phyloP scores from a whole-genome alignment of 768 basidiomycete genomes.

The Boletus edulis region DNA sequence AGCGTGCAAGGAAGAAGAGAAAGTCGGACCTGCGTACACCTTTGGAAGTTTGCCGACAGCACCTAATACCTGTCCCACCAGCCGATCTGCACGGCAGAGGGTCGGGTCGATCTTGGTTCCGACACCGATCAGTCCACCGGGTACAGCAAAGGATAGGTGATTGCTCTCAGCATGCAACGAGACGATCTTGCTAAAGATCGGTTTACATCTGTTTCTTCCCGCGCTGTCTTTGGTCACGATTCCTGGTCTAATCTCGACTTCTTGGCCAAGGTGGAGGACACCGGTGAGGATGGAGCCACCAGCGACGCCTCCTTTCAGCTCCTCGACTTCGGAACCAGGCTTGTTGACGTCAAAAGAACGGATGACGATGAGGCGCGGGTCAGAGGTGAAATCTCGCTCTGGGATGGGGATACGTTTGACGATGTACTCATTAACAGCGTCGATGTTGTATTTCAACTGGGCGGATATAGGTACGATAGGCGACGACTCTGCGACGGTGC shows the following conservation, averaged over 20 bases:
- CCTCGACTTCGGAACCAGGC: slow-evolving; percentile 95
- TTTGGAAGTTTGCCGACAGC: slow-evolving; percentile 92
- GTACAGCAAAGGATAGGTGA: slow-evolving; percentile 90
- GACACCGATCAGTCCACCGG: slow-evolving; percentile 97
- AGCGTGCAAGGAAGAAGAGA: neutral
- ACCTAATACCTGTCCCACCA: slow-evolving; percentile 95
- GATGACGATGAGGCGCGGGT: slow-evolving; percentile 95
- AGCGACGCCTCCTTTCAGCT: slow-evolving; percentile 96
- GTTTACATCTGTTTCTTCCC: slow-evolving; percentile 88
- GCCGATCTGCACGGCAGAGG: slow-evolving; percentile 91
- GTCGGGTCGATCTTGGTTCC: slow-evolving; percentile 97
- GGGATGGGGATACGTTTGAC: slow-evolving; percentile 96
- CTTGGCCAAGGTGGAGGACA: slow-evolving; percentile 84
- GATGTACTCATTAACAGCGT: slow-evolving; percentile 98
- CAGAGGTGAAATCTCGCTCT: slow-evolving; percentile 85
- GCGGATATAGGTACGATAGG: slow-evolving; percentile 99
- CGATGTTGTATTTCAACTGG: slow-evolving; percentile 98
- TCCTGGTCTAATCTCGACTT: slow-evolving; percentile 96
- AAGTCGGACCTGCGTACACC: slow-evolving; percentile 74
- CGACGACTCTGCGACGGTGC: slow-evolving; percentile 94
- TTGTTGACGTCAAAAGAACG: slow-evolving; percentile 99
- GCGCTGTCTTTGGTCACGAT: slow-evolving; percentile 94
- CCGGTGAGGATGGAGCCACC: slow-evolving; percentile 95
- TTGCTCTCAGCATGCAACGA: slow-evolving; percentile 95
- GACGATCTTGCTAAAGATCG: slow-evolving; percentile 90